Conservation (phyloP, 192 early-diverging fungal genomes). For the Linnemannia zychae region DNA sequence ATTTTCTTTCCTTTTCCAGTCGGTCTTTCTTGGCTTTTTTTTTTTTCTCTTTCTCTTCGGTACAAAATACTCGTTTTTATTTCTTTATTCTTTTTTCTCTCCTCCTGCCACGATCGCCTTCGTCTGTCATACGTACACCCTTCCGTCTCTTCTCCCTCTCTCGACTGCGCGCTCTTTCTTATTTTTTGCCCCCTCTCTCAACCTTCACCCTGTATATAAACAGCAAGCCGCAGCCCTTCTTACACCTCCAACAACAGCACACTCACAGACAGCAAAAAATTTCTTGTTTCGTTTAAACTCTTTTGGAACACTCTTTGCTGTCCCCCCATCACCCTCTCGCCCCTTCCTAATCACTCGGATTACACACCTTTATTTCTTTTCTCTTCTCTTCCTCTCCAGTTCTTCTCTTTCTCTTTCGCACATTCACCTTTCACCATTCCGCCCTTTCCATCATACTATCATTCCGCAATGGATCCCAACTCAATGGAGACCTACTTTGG, state of each 20-base stretch:
- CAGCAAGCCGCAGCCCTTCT: background rate
- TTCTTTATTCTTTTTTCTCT: background rate
- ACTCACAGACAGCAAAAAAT: background rate
- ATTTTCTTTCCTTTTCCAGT: background rate
- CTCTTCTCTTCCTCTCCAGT: background rate
- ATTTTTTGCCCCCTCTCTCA: background rate
- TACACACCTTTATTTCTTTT: background rate
- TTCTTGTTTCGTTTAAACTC: conserved; percentile 32
- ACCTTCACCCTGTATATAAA: too few species aligned
- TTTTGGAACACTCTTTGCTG: background rate
- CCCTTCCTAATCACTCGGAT: conserved; percentile 3
- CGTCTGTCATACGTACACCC: background rate
- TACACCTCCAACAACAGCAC: background rate
- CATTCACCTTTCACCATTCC: conserved; percentile 17
- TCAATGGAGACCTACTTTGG: conserved; percentile 88
- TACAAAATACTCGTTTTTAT: background rate
- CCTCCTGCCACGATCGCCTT: background rate
- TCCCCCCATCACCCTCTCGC: background rate
- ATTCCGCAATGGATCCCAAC: conserved; percentile 51
- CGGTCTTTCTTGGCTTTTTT: conserved; percentile 1
- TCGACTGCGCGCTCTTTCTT: background rate
- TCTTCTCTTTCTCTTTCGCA: background rate
- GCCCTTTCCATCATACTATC: conserved; percentile 1
- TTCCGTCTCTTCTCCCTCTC: background rate
- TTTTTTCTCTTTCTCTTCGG: background rate